Conservation (phyloP, 2,329 filamentous ascomycete genomes). For the Aspergillus ustus region DNA sequence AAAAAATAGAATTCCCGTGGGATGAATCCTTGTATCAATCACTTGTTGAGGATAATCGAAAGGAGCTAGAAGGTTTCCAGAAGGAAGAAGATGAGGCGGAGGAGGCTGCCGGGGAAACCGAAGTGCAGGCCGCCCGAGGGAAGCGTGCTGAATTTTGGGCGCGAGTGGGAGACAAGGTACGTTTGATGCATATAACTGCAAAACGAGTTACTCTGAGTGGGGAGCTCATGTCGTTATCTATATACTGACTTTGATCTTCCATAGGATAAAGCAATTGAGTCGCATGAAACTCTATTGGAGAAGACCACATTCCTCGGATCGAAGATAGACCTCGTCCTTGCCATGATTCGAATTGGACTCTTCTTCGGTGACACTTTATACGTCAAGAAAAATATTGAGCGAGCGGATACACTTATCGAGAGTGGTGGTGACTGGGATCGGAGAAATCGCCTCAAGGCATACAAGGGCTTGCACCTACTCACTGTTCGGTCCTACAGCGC, state of each 20-base stretch:
- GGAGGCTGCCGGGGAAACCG: conserved; percentile 94
- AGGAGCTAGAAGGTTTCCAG: conserved; percentile 75
- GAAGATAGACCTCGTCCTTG: conserved; percentile 96
- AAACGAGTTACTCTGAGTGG: background rate
- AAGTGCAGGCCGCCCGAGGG: conserved; percentile 87
- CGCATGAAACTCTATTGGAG: conserved; percentile 91
- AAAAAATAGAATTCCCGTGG: conserved; percentile 77
- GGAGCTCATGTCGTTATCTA: background rate
- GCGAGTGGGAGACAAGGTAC: conserved; percentile 90
- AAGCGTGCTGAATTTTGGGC: conserved; percentile 98
- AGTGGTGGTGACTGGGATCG: conserved; percentile 98
- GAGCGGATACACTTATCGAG: conserved; percentile 87
- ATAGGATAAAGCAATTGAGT: conserved; percentile 89
- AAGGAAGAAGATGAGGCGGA: conserved; percentile 92
- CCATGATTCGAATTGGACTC: conserved; percentile 91
- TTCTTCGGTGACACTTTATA: conserved; percentile 94
- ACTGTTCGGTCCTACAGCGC: conserved; percentile 89
- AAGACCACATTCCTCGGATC: conserved; percentile 96
- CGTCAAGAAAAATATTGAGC: conserved; percentile 92
- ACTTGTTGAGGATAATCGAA: conserved; percentile 76
- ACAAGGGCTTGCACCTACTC: conserved; percentile 91
- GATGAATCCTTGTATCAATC: conserved; percentile 85
- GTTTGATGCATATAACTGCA: conserved; percentile 19
- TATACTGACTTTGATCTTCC: conserved; percentile 6
- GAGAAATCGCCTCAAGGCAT: conserved; percentile 96